Evolutionary conservation across 768 basidiomycete genomes (phyloP).

Genomic region (Clathrus columnatus): DNA sequence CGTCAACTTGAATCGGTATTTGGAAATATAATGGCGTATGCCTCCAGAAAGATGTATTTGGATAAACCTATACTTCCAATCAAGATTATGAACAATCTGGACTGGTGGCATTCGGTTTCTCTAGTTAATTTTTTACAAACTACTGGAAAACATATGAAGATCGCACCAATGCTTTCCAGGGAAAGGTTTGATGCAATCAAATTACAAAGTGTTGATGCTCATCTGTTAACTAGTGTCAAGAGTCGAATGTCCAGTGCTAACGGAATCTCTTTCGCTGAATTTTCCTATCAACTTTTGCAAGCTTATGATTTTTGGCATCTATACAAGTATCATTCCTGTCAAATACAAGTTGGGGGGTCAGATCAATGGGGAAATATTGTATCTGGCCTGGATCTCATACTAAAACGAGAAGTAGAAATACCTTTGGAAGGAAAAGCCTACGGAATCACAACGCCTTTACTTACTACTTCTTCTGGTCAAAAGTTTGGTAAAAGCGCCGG

Average conservation of each 20-base stretch:
- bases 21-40: constrained; percentile 51
- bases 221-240: constrained; percentile 51
- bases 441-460: constrained; percentile 88
- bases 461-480: constrained; percentile 81
- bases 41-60: constrained; percentile 25
- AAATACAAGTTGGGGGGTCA: constrained; percentile 88
- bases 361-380: constrained; percentile 99
- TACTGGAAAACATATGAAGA: constrained; percentile 71
- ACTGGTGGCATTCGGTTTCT: constrained; percentile 68
- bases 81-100: constrained; percentile 54
- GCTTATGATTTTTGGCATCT: constrained; percentile 90
- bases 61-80: constrained; percentile 17
- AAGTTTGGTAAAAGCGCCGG: constrained; percentile 98
- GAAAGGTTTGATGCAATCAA: constrained; percentile 56
- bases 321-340: constrained; percentile 54
- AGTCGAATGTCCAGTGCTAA: constrained; percentile 67
- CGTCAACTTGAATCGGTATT: constrained; percentile 69
- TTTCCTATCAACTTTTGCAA: constrained; percentile 94
- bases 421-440: constrained; percentile 38
- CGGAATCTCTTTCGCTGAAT: constrained; percentile 98
- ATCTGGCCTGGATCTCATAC: constrained; percentile 86
- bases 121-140: constrained; percentile 78
- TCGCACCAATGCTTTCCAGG: constrained; percentile 82
- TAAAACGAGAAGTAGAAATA: constrained; percentile 31
- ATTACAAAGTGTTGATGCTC: background rate